Conservation (phyloP, 805 yeast species). For the Starmerella apis region DNA sequence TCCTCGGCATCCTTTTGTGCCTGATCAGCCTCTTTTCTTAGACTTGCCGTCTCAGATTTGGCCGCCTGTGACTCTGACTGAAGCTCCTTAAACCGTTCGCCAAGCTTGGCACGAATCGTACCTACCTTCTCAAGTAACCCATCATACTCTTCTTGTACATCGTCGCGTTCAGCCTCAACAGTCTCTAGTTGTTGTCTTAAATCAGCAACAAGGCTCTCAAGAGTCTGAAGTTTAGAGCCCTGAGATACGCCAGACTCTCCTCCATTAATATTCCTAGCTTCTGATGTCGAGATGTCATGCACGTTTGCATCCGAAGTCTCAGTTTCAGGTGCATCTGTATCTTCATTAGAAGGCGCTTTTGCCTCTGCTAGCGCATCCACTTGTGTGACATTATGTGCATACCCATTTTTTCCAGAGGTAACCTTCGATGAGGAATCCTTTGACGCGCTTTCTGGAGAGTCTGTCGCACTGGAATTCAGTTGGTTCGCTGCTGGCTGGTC, state of each 20-base stretch:
- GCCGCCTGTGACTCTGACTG: slow-evolving; percentile 32
- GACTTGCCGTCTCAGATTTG: slow-evolving; percentile 10
- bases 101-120: slow-evolving; percentile 33
- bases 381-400: no score
- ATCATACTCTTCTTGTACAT: slow-evolving; percentile 36
- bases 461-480: no score
- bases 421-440: no score
- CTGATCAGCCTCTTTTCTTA: neutral
- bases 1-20: neutral
- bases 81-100: slow-evolving; percentile 34
- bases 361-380: no score
- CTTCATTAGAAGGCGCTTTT: neutral
- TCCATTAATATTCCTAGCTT: no score
- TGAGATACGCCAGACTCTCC: neutral
- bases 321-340: neutral
- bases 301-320: neutral
- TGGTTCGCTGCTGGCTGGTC: neutral
- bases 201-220: neutral
- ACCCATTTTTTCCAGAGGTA: no score
- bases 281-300: no score
- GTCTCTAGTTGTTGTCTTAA: slow-evolving; percentile 31
- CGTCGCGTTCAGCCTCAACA: slow-evolving; percentile 39
- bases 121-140: slow-evolving; percentile 32
- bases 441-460: no score
- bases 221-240: neutral